phyloP scores from a whole-genome alignment of 495 filamentous ascomycete genomes.

The Podospora australis region DNA sequence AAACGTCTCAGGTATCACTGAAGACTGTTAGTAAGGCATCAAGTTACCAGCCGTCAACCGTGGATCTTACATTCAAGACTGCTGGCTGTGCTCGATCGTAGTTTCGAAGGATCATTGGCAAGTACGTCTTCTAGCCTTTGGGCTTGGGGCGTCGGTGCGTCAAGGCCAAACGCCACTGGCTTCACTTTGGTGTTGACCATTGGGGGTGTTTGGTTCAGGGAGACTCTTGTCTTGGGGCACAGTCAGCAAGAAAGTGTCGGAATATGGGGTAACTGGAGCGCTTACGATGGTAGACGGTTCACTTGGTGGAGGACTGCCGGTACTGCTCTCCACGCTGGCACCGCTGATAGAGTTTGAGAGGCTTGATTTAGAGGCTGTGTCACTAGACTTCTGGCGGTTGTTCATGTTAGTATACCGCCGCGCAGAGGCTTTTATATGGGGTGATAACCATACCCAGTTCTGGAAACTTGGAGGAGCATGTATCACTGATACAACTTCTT shows the following conservation, averaged over 20 bases:
- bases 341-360: conserved; percentile 17
- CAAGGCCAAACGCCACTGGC: conserved; percentile 54
- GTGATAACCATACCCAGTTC: conserved; percentile 53
- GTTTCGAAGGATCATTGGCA: conserved; percentile 32
- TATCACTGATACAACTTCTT: conserved; percentile 80
- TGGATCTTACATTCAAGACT: conserved; percentile 65
- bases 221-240: conserved; percentile 17
- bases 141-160: conserved; percentile 72
- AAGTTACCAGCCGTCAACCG: no score
- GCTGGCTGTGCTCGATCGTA: conserved; percentile 46
- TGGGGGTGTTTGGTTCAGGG: conserved; percentile 46
- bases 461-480: conserved; percentile 77
- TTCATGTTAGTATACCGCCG: conserved; percentile 13
- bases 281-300: conserved; percentile 28
- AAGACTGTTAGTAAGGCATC: conserved; percentile 1
- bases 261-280: conserved; percentile 2
- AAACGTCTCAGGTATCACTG: conserved; percentile 46
- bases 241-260: conserved; percentile 9
- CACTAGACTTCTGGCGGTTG: conserved; percentile 29
- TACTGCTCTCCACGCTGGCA: conserved; percentile 19
- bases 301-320: conserved; percentile 26
- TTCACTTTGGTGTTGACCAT: conserved; percentile 64
- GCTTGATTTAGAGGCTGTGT: conserved; percentile 20
- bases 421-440: neutral
- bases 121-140: conserved; percentile 66